Conservation (phyloP, 108 stramenopile species). For the Pseudonitzschia pungens region DNA sequence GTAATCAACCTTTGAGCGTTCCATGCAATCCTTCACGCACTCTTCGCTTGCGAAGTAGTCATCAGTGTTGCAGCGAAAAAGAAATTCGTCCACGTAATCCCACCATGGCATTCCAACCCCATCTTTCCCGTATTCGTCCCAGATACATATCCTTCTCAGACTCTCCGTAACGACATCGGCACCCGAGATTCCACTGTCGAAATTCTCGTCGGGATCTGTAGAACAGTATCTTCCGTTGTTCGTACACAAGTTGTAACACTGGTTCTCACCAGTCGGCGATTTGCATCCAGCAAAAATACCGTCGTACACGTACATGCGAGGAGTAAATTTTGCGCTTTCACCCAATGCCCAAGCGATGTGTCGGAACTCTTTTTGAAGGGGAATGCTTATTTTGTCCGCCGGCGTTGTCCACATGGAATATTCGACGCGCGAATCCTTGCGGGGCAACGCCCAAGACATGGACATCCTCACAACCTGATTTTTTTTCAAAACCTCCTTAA, state of each 20-base stretch:
- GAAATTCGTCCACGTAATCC: slow-evolving; percentile 63
- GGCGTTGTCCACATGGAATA: slow-evolving; percentile 92
- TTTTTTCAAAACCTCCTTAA: slow-evolving; percentile 63
- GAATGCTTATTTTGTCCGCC: slow-evolving; percentile 59
- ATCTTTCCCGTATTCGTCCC: slow-evolving; percentile 47
- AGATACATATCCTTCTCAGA: slow-evolving; percentile 66
- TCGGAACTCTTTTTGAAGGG: slow-evolving; percentile 77
- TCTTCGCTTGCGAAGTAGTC: slow-evolving; percentile 40
- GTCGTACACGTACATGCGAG: slow-evolving; percentile 89
- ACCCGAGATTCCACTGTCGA: slow-evolving; percentile 51
- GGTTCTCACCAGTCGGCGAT: slow-evolving; percentile 39
- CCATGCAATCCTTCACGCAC: slow-evolving; percentile 54
- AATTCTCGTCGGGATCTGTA: slow-evolving; percentile 65
- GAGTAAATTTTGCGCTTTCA: slow-evolving; percentile 82
- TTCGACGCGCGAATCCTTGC: slow-evolving; percentile 90
- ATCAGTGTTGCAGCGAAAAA: slow-evolving; percentile 29
- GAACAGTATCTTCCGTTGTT: slow-evolving; percentile 78
- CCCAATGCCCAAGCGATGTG: slow-evolving; percentile 75
- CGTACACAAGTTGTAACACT: slow-evolving; percentile 67
- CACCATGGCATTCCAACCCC: slow-evolving; percentile 55
- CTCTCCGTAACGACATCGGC: slow-evolving; percentile 63
- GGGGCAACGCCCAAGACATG: slow-evolving; percentile 82
- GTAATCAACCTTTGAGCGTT: slow-evolving; percentile 36
- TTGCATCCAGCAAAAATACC: slow-evolving; percentile 48
- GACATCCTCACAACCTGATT: slow-evolving; percentile 71